phyloP scores from a whole-genome alignment of 148 eudicot species.

The Amaranthus cruentus region DNA sequence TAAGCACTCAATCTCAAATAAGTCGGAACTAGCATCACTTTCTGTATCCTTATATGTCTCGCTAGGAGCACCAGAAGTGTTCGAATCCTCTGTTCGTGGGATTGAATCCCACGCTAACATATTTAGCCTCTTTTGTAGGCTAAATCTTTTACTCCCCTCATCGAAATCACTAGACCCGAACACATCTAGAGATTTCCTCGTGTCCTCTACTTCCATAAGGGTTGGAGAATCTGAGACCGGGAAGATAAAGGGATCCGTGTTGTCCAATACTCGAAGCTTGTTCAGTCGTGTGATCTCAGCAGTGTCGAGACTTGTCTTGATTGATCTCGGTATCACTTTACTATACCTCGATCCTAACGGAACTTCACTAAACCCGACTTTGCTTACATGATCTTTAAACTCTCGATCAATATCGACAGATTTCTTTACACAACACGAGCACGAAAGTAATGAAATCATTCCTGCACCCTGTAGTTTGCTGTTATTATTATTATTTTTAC shows the following conservation, averaged over 20 bases:
- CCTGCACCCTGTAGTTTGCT: slow-evolving; percentile 14
- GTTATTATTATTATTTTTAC: neutral
- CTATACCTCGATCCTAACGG: no score
- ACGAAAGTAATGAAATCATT: slow-evolving; percentile 37
- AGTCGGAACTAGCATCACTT: slow-evolving; percentile 68
- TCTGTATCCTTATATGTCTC: slow-evolving; percentile 31
- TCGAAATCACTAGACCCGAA: slow-evolving; percentile 30
- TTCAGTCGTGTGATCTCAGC: slow-evolving; percentile 21
- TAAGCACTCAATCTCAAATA: slow-evolving; percentile 62
- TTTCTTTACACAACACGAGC: slow-evolving; percentile 48
- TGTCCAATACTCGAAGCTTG: slow-evolving; percentile 12
- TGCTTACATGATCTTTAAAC: neutral
- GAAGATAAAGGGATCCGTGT: slow-evolving; percentile 8
- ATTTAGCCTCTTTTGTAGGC: slow-evolving; percentile 31
- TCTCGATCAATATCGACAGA: slow-evolving; percentile 39
- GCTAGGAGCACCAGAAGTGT: slow-evolving; percentile 2
- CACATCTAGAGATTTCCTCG: slow-evolving; percentile 41
- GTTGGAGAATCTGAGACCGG: neutral
- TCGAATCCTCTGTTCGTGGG: slow-evolving; percentile 25
- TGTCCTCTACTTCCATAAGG: slow-evolving; percentile 17
- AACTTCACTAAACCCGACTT: neutral
- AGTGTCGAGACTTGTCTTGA: slow-evolving; percentile 17
- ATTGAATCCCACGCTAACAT: slow-evolving; percentile 43
- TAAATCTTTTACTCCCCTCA: slow-evolving; percentile 26
- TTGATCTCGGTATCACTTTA: neutral